Conservation (phyloP, 495 filamentous ascomycete genomes). For the Aspergillus baeticus region DNA sequence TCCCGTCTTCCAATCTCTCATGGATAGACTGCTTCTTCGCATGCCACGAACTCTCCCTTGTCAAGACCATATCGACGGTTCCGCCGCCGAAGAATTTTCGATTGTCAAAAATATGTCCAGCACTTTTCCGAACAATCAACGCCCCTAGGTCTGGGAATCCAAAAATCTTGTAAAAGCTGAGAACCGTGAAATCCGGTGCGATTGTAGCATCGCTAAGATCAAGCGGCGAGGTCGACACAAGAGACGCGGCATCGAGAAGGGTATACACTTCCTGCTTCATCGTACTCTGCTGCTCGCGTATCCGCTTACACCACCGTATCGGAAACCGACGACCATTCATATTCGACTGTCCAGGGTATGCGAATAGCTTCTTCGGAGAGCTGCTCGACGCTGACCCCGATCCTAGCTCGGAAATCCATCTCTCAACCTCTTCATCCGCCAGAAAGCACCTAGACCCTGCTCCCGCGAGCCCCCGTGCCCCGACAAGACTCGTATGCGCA, state of each 20-base stretch:
- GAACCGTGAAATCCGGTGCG: slow-evolving; percentile 82
- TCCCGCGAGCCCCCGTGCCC: slow-evolving; percentile 70
- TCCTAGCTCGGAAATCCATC: slow-evolving; percentile 55
- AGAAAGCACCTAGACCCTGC: slow-evolving; percentile 63
- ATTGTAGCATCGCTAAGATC: slow-evolving; percentile 59
- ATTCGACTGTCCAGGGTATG: slow-evolving; percentile 90
- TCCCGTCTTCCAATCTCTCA: slow-evolving; percentile 85
- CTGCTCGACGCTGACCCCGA: slow-evolving; percentile 14
- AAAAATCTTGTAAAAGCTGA: slow-evolving; percentile 97
- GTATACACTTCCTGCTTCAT: slow-evolving; percentile 51
- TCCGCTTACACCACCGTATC: slow-evolving; percentile 60
- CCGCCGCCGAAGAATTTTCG: slow-evolving; percentile 92
- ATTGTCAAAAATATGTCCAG: slow-evolving; percentile 58
- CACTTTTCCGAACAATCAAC: slow-evolving; percentile 74
- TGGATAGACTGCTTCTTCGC: slow-evolving; percentile 73
- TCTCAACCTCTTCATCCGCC: slow-evolving; percentile 62
- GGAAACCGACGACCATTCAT: slow-evolving; percentile 84
- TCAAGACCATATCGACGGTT: slow-evolving; percentile 78
- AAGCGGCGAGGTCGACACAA: slow-evolving; percentile 74
- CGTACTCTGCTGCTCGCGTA: slow-evolving; percentile 37
- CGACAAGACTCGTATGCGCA: slow-evolving; percentile 85
- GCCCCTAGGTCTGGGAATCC: slow-evolving; percentile 92
- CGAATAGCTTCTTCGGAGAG: slow-evolving; percentile 57
- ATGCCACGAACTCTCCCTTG: slow-evolving; percentile 56
- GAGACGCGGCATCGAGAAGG: slow-evolving; percentile 85